Percentiles rank a stretch among this genome's conserved stretches.
These are phyloP conservation scores for Fusarium equiseti DNA, from an alignment of 2,329 filamentous ascomycete species.

Conservation along the genomic window DNA sequence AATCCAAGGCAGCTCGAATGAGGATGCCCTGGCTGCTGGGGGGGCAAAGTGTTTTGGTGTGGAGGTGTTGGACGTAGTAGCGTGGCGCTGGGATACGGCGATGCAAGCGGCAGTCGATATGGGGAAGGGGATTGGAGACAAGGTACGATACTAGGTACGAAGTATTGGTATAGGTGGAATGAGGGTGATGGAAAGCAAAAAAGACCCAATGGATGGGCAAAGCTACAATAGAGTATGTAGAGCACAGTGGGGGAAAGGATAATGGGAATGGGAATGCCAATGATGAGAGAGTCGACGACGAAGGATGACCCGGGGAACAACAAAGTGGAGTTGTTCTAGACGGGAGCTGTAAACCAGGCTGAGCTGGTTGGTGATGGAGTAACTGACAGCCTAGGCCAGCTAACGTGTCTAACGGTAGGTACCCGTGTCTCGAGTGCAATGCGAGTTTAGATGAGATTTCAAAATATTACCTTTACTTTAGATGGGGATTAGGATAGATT, in stretches of 20 bases:
- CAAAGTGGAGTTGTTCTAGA: constrained; percentile 38
- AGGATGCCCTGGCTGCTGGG: constrained; percentile 41
- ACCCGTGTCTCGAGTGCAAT: not conserved
- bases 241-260: constrained; percentile 21
- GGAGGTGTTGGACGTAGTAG: constrained; percentile 43
- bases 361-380: constrained; percentile 32
- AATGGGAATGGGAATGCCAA: constrained; percentile 7
- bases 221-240: constrained; percentile 3
- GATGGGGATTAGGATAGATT: not conserved
- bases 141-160: constrained; percentile 15
- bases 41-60: constrained; percentile 43
- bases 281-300: constrained; percentile 9
- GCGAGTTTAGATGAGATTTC: not conserved
- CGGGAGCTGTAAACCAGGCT: constrained; percentile 31
- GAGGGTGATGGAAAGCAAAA: not conserved
- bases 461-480: not conserved
- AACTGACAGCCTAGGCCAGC: constrained; percentile 27
- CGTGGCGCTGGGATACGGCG: constrained; percentile 45
- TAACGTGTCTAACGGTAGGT: constrained; percentile 11
- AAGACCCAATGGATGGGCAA: constrained; percentile 23
- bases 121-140: constrained; percentile 27
- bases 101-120: constrained; percentile 44
- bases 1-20: constrained; percentile 27
- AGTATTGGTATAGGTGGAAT: constrained; percentile 4
- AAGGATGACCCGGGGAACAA: constrained; percentile 34